These are phyloP conservation scores for Ustilago sp. DNA, from an alignment of 1,284 basidiomycete species.

Conservation along the genomic window DNA sequence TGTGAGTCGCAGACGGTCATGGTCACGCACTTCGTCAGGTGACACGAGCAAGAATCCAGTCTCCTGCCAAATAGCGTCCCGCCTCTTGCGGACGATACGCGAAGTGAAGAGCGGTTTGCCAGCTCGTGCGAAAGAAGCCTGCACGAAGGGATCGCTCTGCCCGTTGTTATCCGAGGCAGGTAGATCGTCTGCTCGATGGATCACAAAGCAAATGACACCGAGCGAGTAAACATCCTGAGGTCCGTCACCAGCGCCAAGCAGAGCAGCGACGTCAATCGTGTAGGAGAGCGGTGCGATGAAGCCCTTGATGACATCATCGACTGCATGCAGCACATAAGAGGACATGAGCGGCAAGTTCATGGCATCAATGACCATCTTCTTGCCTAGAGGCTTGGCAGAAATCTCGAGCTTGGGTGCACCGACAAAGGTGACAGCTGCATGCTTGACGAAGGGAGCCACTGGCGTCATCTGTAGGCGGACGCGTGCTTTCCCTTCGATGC, in stretches of 20 bases:
- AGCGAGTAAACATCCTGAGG: constrained; percentile 59
- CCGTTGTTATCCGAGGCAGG: constrained; percentile 61
- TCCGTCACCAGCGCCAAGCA: constrained; percentile 60
- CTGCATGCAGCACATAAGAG: constrained; percentile 55
- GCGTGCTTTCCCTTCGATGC: constrained; percentile 64
- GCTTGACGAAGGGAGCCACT: constrained; percentile 61
- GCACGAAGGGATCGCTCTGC: constrained; percentile 63
- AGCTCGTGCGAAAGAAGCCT: constrained; percentile 55
- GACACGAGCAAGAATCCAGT: constrained; percentile 55
- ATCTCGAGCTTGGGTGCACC: constrained; percentile 62
- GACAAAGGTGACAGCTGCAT: constrained; percentile 62
- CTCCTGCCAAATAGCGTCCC: constrained; percentile 63
- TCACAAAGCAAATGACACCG: constrained; percentile 58
- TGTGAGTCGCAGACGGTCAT: constrained; percentile 57
- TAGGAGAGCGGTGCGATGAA: constrained; percentile 63
- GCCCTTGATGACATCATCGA: constrained; percentile 61
- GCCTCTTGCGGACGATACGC: constrained; percentile 52
- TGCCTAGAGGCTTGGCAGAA: constrained; percentile 62
- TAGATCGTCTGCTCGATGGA: constrained; percentile 60
- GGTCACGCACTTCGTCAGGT: constrained; percentile 61
- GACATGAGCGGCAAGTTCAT: constrained; percentile 67
- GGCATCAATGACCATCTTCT: constrained; percentile 65
- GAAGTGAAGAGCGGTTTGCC: constrained; percentile 62
- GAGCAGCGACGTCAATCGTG: constrained; percentile 58
- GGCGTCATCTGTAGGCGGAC: constrained; percentile 64